These are phyloP conservation scores for Schwanniomyces etchellsii DNA, from an alignment of 1,139 yeast species.

Conservation along the genomic window DNA sequence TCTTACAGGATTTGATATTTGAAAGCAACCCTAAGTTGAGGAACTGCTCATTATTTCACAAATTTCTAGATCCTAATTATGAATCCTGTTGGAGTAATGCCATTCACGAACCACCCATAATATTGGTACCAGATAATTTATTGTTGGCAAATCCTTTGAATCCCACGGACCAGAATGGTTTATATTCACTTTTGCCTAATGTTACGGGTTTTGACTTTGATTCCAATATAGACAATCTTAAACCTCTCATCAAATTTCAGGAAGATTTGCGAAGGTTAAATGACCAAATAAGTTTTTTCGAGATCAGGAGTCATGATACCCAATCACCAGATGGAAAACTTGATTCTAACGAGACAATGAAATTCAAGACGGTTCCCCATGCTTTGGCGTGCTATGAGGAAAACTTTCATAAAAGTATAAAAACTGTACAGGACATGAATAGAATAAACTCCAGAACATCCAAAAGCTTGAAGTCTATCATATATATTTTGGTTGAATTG, in stretches of 20 bases:
- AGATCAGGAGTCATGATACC: conserved; percentile 16
- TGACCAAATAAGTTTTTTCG: conserved; percentile 30
- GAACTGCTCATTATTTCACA: conserved; percentile 30
- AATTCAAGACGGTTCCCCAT: conserved; percentile 27
- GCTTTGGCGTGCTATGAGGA: conserved; percentile 31
- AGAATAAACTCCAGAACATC: conserved; percentile 28
- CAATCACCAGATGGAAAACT: background rate
- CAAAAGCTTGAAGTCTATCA: conserved; percentile 24
- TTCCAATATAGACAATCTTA: conserved; percentile 27
- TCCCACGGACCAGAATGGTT: conserved; percentile 42
- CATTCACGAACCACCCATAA: conserved; percentile 41
- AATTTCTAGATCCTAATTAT: conserved; percentile 45
- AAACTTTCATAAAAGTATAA: conserved; percentile 29
- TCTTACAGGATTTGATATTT: conserved; percentile 32
- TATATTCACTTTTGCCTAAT: conserved; percentile 36
- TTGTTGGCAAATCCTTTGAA: conserved; percentile 40
- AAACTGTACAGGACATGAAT: conserved; percentile 26
- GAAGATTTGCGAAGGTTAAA: conserved; percentile 31
- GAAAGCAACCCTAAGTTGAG: conserved; percentile 20
- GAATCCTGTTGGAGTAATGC: conserved; percentile 46
- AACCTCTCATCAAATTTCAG: conserved; percentile 28
- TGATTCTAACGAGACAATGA: conserved; percentile 6
- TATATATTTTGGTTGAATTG: conserved; percentile 32
- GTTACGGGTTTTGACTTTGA: conserved; percentile 32
- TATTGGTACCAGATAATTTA: conserved; percentile 33